phyloP scores from a whole-genome alignment of 208 protist species.

The Leishmania martiniquensis region DNA sequence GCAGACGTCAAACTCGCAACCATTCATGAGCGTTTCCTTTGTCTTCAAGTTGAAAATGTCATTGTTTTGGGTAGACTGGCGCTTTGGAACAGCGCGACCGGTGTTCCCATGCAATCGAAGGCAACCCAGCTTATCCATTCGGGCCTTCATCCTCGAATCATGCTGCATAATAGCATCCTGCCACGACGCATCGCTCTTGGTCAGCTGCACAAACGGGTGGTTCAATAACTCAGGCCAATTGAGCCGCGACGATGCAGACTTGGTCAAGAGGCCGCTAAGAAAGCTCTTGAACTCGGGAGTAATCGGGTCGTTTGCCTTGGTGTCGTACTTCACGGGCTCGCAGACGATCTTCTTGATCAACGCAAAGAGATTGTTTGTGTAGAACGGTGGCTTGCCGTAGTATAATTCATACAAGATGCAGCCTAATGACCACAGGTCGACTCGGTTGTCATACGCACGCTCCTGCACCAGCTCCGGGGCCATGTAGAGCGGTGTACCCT shows the following conservation, averaged over 20 bases:
- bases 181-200: slow-evolving; percentile 71
- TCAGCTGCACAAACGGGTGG: slow-evolving; percentile 89
- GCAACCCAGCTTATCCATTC: slow-evolving; percentile 79
- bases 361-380: slow-evolving; percentile 96
- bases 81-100: slow-evolving; percentile 23
- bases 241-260: slow-evolving; percentile 90
- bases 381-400: slow-evolving; percentile 96
- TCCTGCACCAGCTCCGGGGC: slow-evolving; percentile 95
- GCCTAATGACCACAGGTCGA: slow-evolving; percentile 98
- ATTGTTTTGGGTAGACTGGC: slow-evolving; percentile 29
- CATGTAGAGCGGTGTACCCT: slow-evolving; percentile 97
- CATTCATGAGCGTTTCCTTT: slow-evolving; percentile 5
- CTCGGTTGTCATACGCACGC: slow-evolving; percentile 94
- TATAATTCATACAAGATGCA: slow-evolving; percentile 98
- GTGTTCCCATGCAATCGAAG: slow-evolving; percentile 36
- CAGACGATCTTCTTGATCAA: slow-evolving; percentile 96
- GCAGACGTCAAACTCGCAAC: slow-evolving; percentile 19
- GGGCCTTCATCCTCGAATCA: slow-evolving; percentile 77
- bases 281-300: slow-evolving; percentile 91
- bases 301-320: slow-evolving; percentile 79
- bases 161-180: slow-evolving; percentile 65
- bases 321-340: slow-evolving; percentile 84
- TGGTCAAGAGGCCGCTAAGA: slow-evolving; percentile 94
- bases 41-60: slow-evolving; percentile 45
- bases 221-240: slow-evolving; percentile 92